Conservation (phyloP, 306 rosid species). For the Cucurbita pepo region DNA sequence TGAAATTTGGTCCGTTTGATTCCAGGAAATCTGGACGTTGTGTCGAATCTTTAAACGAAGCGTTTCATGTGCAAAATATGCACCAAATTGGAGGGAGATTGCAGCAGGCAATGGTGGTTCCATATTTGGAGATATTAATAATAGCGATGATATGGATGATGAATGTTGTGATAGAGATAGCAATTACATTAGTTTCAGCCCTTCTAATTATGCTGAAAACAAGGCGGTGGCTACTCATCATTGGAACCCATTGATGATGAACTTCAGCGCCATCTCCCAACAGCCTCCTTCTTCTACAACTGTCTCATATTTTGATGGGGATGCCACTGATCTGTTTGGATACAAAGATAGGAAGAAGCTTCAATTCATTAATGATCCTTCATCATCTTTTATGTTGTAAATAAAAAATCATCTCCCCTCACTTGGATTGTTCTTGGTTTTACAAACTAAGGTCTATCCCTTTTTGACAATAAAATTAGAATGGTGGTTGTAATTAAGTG, state of each 20-base stretch:
- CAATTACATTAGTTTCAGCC: constrained; percentile 2
- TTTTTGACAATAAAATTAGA: no score
- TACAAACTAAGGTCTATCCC: no score
- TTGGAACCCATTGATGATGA: constrained; percentile 9
- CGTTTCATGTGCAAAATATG: constrained; percentile 32
- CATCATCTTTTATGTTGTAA: background rate
- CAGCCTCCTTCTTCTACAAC: constrained; percentile 12
- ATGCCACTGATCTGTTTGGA: background rate
- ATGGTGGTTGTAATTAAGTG: no score
- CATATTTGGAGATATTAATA: background rate
- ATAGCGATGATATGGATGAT: background rate
- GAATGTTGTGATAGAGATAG: background rate
- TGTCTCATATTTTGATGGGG: constrained; percentile 10
- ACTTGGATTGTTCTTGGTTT: background rate
- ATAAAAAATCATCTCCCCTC: background rate
- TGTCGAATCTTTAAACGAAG: constrained; percentile 74
- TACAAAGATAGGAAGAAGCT: constrained; percentile 61
- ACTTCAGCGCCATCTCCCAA: constrained; percentile 1
- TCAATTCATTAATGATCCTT: constrained; percentile 41
- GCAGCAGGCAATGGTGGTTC: constrained; percentile 14
- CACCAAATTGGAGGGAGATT: constrained; percentile 31
- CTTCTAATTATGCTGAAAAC: constrained; percentile 12
- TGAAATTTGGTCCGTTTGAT: background rate
- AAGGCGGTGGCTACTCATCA: constrained; percentile 14
- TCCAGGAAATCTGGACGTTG: constrained; percentile 91